Percentiles rank a stretch among this genome's conserved stretches.
Conservation (phyloP, 306 rosid genomes). For the Potentilla sterilis region DNA sequence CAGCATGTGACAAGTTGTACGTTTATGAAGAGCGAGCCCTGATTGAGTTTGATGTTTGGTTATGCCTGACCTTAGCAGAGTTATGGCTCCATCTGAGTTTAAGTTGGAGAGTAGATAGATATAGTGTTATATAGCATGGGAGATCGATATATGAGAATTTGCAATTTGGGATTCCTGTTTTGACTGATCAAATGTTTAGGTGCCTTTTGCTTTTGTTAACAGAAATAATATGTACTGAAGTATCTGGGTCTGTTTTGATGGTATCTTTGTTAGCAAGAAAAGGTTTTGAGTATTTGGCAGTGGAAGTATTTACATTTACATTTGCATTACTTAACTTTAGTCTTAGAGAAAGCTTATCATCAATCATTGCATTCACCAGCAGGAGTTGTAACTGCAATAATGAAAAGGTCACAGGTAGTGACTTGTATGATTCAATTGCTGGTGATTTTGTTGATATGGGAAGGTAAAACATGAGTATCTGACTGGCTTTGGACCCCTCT, state of each 20-base stretch:
- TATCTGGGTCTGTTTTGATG: background rate
- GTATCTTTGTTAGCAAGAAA: conserved; percentile 3
- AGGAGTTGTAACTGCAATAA: conserved; percentile 3
- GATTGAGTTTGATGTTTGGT: conserved; percentile 9
- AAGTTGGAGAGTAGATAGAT: conserved; percentile 29
- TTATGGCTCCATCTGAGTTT: conserved; percentile 21
- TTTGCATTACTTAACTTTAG: background rate
- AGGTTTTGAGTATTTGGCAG: background rate
- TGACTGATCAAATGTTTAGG: conserved; percentile 17
- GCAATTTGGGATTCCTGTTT: conserved; percentile 8
- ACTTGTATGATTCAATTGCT: background rate
- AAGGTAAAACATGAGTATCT: background rate
- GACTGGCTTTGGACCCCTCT: background rate
- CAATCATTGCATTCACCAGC: conserved; percentile 11
- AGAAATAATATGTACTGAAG: background rate
- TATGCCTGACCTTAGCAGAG: conserved; percentile 14
- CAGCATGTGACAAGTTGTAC: conserved; percentile 35
- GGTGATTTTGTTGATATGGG: background rate
- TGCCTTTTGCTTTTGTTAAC: conserved; percentile 14
- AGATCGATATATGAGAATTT: conserved; percentile 8
- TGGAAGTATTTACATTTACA: background rate
- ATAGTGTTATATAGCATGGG: conserved; percentile 13
- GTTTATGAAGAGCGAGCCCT: background rate
- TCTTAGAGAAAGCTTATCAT: no score
- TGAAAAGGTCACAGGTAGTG: background rate